Conservation (phyloP, 805 yeast species). For the Myxozyma nipponensis region DNA sequence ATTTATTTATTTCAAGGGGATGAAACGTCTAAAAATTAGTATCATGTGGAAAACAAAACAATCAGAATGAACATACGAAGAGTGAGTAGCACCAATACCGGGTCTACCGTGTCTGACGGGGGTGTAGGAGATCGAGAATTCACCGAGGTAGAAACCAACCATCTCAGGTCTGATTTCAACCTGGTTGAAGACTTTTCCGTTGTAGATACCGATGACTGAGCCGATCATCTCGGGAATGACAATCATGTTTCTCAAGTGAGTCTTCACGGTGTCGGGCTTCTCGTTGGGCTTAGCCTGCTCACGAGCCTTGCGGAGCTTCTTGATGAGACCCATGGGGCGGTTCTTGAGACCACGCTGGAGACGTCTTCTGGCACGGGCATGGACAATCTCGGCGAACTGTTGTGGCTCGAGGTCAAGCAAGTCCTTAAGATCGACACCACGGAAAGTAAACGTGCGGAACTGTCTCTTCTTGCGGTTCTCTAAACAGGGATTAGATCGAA, state of each 20-base stretch:
- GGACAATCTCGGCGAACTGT: conserved; percentile 94
- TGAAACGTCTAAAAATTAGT: conserved; percentile 27
- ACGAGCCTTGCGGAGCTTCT: conserved; percentile 97
- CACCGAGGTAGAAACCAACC: conserved; percentile 99
- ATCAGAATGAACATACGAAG: conserved; percentile 40
- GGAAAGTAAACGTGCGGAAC: conserved; percentile 97
- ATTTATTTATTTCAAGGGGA: conserved; percentile 31
- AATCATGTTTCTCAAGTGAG: conserved; percentile 99
- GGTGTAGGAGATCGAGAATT: conserved; percentile 98
- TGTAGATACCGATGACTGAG: conserved; percentile 97
- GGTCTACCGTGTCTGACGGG: conserved; percentile 99
- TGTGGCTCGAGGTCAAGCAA: conserved; percentile 91
- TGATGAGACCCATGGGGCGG: conserved; percentile 93
- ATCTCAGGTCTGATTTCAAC: conserved; percentile 99
- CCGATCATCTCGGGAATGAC: conserved; percentile 99
- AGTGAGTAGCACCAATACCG: conserved; percentile 58
- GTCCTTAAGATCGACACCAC: conserved; percentile 96
- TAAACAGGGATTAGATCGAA: neutral
- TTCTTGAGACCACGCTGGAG: conserved; percentile 94
- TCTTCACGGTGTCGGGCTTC: conserved; percentile 97
- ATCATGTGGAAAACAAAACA: neutral
- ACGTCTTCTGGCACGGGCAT: conserved; percentile 99
- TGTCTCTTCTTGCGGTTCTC: conserved; percentile 57
- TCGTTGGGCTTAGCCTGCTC: conserved; percentile 78
- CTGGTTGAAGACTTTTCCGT: conserved; percentile 99